Evolutionary conservation across 352 stramenopile species (phyloP).

Genomic region (Hyaloperonospora brassicae): DNA sequence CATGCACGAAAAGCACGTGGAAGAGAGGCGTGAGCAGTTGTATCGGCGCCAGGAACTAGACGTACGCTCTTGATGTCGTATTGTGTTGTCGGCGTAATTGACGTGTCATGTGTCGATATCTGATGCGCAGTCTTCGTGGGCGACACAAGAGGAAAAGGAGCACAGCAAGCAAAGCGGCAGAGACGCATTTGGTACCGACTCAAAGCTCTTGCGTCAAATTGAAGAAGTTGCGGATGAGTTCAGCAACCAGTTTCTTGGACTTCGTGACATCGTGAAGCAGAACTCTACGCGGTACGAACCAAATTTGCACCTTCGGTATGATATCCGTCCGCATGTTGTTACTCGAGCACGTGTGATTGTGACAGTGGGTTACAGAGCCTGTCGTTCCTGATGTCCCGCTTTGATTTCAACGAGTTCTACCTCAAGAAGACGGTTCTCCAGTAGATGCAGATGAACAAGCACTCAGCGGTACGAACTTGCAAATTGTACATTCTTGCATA

Average conservation of each 20-base stretch:
- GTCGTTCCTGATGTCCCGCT: slow-evolving; percentile 79
- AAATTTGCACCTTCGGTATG: slow-evolving; percentile 6
- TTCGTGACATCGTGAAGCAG: slow-evolving; percentile 69
- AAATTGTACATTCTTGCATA: neutral
- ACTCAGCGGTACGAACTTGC: slow-evolving; percentile 10
- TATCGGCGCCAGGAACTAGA: slow-evolving; percentile 45
- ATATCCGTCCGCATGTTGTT: slow-evolving; percentile 1
- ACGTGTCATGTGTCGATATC: neutral
- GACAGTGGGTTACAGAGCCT: slow-evolving; percentile 64
- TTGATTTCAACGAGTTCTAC: slow-evolving; percentile 91
- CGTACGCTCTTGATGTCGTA: slow-evolving; percentile 14
- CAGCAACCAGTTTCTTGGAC: slow-evolving; percentile 42
- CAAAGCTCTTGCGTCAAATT: slow-evolving; percentile 51
- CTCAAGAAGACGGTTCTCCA: slow-evolving; percentile 39
- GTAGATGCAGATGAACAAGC: slow-evolving; percentile 41
- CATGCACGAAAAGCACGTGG: slow-evolving; percentile 60
- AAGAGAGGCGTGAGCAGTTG: slow-evolving; percentile 40
- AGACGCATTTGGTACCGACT: slow-evolving; percentile 38
- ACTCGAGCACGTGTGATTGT: neutral
- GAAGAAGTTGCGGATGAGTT: slow-evolving; percentile 61
- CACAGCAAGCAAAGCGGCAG: slow-evolving; percentile 17
- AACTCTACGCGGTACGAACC: slow-evolving; percentile 39
- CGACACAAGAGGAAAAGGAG: slow-evolving; percentile 47
- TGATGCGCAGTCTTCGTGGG: slow-evolving; percentile 47
- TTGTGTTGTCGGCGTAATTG: neutral